Evolutionary conservation across 305 asterid species (phyloP).

Genomic region (Fraxinus nigra): DNA sequence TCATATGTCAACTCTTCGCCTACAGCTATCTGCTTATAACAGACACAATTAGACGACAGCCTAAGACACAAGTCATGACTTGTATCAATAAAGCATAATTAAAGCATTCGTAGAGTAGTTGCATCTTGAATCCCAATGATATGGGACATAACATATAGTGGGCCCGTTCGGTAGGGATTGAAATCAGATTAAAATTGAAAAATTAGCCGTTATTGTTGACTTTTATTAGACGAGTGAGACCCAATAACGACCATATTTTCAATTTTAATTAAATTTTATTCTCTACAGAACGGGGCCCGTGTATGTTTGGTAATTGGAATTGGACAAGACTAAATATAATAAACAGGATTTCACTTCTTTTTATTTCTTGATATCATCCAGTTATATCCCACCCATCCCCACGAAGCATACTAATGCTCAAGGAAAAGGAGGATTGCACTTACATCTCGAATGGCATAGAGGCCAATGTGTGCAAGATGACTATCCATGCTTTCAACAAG

Average conservation of each 20-base stretch:
- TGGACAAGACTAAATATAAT: neutral
- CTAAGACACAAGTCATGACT: neutral
- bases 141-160: no score
- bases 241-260: no score
- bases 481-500: constrained; percentile 93
- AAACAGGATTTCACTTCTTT: neutral
- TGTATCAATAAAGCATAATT: neutral
- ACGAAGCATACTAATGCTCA: neutral
- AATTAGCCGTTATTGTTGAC: no score
- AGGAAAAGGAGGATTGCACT: constrained; percentile 25
- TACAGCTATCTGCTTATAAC: constrained; percentile 64
- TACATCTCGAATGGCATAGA: constrained; percentile 92
- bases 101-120: neutral
- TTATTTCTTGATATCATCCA: neutral
- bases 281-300: no score
- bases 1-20: constrained; percentile 90
- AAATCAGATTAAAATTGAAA: no score
- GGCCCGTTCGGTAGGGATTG: no score
- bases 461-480: constrained; percentile 81
- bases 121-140: constrained; percentile 10
- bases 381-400: neutral
- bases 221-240: no score
- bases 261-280: no score
- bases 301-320: neutral
- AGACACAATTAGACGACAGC: neutral